phyloP scores from a whole-genome alignment of 148 eudicot species.

The Beta vulgaris region DNA sequence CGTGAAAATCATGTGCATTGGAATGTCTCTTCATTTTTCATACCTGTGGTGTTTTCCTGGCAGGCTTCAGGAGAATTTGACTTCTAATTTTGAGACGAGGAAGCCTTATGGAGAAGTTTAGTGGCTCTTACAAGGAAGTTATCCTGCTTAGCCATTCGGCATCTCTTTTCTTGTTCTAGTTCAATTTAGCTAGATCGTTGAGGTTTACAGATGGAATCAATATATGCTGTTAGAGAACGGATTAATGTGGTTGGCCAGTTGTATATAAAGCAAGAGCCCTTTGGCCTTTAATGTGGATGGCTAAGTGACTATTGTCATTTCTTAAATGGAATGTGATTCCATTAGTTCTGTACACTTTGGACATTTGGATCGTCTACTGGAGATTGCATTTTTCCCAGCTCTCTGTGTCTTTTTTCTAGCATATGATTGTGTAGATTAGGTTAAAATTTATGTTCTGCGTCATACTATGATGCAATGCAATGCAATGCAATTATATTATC shows the following conservation, averaged over 20 bases:
- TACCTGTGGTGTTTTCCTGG: constrained; percentile 18
- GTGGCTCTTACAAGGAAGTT: constrained; percentile 19
- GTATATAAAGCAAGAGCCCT: constrained; percentile 42
- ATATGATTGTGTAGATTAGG: constrained; percentile 4
- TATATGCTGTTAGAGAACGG: constrained; percentile 25
- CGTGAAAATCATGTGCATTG: background rate
- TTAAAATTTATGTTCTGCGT: constrained; percentile 1
- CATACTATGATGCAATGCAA: background rate
- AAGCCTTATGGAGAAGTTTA: constrained; percentile 11
- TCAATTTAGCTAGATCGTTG: constrained; percentile 23
- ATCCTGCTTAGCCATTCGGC: constrained; percentile 3
- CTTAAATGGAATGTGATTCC: constrained; percentile 17
- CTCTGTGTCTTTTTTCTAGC: constrained; percentile 11
- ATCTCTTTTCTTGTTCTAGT: constrained; percentile 15
- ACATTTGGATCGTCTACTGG: constrained; percentile 15
- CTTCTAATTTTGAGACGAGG: constrained; percentile 45
- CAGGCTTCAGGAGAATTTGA: constrained; percentile 95
- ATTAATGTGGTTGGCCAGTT: constrained; percentile 31
- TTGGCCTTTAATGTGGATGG: constrained; percentile 38
- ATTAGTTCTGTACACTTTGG: constrained; percentile 19
- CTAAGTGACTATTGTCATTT: constrained; percentile 19
- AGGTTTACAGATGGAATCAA: constrained; percentile 24
- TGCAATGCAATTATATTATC: background rate
- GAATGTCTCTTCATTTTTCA: background rate
- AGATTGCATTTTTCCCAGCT: constrained; percentile 12